Base-by-base conservation (phyloP, 495 filamentous ascomycete genomes). In the Penicillium paxilli region DNA sequence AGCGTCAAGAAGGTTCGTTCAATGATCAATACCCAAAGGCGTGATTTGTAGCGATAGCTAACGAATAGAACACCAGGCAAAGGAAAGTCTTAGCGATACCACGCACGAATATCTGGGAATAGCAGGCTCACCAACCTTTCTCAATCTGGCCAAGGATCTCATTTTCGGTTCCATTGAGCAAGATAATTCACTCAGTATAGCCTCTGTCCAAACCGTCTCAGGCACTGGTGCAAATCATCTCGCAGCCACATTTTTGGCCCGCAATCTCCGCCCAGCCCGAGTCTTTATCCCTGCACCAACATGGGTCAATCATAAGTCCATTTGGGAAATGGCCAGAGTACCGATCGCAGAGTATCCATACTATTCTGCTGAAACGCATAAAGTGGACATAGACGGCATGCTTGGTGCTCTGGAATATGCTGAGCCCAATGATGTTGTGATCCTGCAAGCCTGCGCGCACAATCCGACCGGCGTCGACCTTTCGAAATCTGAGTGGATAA, bases 161-260 rank as follows among this genome's bases (percentile, higher is more conserved):
- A 40, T 40, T 9, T 40, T 40, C 35, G 35, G 35, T 1, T 6
- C 35, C 4, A n/a, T 40, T 5, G 35, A 4, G 19, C 8, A 14
- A 11, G 5, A 16, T 9, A 4, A 7, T 16, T 2, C 16, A 20
- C 8, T 16, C 9, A 40, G 19, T n/a, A 57, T 70, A 21, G 49
- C 45, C 11, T 65, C 59, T 21, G 56, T 70, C 1, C 87, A 91
- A 67, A 91, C 91, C 57, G 87, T 95, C 70, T 92, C 90, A 32
- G 91, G 90, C 51, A 95, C 91, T 16, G 91, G 91, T 47, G 89
- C 91, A 21, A 82, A 91, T 21, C 88, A 91, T 57, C 71, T 94
- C 4, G 91, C 87, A 45, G 89, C 86, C 42, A 78, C 87, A 51
- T 92, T 95, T 74, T 80, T 93, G 37, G 74, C 84, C 51, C 42